Evolutionary conservation across 1,284 basidiomycete species (phyloP).

Genomic region (Xerocomus cyaneibrunnescens): DNA sequence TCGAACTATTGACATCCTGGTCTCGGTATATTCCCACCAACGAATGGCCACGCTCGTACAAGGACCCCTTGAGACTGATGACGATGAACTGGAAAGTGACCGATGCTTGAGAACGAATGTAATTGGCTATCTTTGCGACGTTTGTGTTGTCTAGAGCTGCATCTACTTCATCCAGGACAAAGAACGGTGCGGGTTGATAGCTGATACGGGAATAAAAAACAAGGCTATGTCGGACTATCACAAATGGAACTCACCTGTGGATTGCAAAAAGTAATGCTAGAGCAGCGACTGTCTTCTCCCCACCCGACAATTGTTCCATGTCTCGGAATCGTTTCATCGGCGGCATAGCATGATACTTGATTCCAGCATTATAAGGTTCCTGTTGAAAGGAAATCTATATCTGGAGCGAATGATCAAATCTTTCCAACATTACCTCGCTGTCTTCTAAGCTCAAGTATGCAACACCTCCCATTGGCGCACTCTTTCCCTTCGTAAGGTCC

Average conservation of each 20-base stretch:
- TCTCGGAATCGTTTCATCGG: conserved; percentile 99
- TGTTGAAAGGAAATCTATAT: conserved; percentile 34
- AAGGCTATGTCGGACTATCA: too few relatives aligned
- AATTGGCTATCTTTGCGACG: conserved; percentile 90
- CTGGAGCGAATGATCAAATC: neutral
- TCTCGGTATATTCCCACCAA: conserved; percentile 94
- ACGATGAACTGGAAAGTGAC: conserved; percentile 93
- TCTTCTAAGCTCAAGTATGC: conserved; percentile 97
- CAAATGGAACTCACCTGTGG: conserved; percentile 61
- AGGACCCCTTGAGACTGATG: conserved; percentile 89
- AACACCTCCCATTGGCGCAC: conserved; percentile 91
- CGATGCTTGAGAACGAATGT: conserved; percentile 80
- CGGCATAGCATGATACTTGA: conserved; percentile 99
- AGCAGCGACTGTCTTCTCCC: conserved; percentile 98
- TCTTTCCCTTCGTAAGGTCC: conserved; percentile 93
- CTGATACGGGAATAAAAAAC: conserved; percentile 40
- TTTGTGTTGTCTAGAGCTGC: conserved; percentile 97
- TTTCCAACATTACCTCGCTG: conserved; percentile 66
- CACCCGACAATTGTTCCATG: conserved; percentile 98
- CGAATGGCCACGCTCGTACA: conserved; percentile 90
- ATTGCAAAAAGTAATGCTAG: conserved; percentile 95
- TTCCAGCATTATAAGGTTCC: conserved; percentile 95
- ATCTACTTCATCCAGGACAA: conserved; percentile 98
- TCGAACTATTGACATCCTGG: conserved; percentile 89
- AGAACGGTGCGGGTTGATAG: conserved; percentile 98